These are phyloP conservation scores for Hypholoma sublateritium DNA, from an alignment of 768 basidiomycete species.

Conservation along the genomic window DNA sequence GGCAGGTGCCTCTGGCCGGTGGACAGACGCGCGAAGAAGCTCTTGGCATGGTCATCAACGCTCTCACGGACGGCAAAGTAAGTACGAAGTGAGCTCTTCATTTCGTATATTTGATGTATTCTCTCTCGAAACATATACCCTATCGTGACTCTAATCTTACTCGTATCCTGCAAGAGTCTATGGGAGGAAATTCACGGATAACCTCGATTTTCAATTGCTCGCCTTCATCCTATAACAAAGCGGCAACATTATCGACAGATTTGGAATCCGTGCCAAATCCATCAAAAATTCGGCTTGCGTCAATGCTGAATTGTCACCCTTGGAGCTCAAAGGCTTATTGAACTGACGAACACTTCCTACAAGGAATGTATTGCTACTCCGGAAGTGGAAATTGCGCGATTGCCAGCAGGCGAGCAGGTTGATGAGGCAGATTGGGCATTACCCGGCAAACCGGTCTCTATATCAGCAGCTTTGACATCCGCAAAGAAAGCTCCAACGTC, in stretches of 20 bases:
- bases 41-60: constrained; percentile 99
- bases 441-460: constrained; percentile 56
- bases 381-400: constrained; percentile 87
- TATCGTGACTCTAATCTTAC: constrained; percentile 99
- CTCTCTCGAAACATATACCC: constrained; percentile 79
- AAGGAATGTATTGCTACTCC: constrained; percentile 86
- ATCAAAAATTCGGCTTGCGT: constrained; percentile 99
- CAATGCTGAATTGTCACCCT: constrained; percentile 94
- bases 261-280: constrained; percentile 99
- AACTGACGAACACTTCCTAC: constrained; percentile 79
- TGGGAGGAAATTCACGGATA: constrained; percentile 92
- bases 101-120: background rate
- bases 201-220: constrained; percentile 99
- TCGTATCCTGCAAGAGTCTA: constrained; percentile 96
- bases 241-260: constrained; percentile 94
- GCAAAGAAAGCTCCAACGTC: constrained; percentile 68
- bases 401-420: constrained; percentile 86
- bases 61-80: constrained; percentile 94
- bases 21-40: constrained; percentile 99
- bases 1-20: constrained; percentile 97
- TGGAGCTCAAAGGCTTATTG: constrained; percentile 91
- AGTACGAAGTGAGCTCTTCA: background rate
- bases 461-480: constrained; percentile 49
- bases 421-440: constrained; percentile 84
- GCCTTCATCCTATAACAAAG: constrained; percentile 94